A percentile compares a stretch with the other conserved stretches of the same genome.
Conservation (phyloP, 352 stramenopile species). For the Phytophthora tentaculata region DNA sequence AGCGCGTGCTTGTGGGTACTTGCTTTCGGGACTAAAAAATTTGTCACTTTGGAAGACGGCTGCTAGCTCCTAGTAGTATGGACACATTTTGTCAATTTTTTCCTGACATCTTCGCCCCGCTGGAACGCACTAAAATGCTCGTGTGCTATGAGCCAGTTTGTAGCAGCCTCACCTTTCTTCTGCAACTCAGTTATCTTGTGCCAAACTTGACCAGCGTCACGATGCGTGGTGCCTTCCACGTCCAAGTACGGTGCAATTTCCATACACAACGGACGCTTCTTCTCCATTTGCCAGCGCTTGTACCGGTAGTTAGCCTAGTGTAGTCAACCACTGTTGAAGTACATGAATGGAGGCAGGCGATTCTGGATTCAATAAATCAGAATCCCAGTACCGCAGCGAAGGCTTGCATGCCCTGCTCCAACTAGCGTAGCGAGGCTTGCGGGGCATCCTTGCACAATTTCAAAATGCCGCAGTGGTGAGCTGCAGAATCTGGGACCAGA, state of each 20-base stretch:
- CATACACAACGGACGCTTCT: background rate
- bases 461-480: too few species aligned
- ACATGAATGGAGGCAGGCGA: constrained; percentile 6
- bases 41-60: background rate
- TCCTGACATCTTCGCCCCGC: background rate
- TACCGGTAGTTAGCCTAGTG: constrained; percentile 14
- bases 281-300: constrained; percentile 1
- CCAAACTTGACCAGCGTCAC: background rate
- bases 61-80: constrained; percentile 13
- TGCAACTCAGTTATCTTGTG: background rate
- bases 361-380: background rate
- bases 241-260: constrained; percentile 3
- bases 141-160: constrained; percentile 3
- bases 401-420: background rate
- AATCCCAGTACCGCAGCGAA: background rate
- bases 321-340: constrained; percentile 2
- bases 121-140: background rate
- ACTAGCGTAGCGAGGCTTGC: background rate
- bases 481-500: constrained; percentile 2
- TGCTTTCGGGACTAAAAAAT: background rate
- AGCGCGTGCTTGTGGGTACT: background rate
- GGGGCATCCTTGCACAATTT: background rate
- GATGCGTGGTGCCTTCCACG: constrained; percentile 4
- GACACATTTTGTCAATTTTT: constrained; percentile 4
- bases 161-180: constrained; percentile 1